phyloP scores from a whole-genome alignment of 768 basidiomycete species.

The Phanerochaete carnosa region DNA sequence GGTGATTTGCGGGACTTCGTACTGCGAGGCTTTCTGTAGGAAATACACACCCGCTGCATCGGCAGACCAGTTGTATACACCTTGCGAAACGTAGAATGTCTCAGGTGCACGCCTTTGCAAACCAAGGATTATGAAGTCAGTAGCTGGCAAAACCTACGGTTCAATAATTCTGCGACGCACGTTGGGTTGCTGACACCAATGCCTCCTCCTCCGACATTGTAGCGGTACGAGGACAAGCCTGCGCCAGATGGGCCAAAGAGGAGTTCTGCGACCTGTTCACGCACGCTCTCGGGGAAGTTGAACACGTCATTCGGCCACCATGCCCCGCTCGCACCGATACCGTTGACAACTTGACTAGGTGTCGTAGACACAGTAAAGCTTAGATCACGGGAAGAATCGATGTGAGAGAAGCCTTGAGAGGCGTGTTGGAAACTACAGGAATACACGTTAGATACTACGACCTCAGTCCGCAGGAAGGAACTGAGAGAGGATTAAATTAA shows the following conservation, averaged over 20 bases:
- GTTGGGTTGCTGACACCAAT: constrained; percentile 32
- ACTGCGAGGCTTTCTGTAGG: constrained; percentile 34
- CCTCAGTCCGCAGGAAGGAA: no score
- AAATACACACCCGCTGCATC: constrained; percentile 41
- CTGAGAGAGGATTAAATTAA: no score
- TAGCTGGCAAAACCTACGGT: not conserved
- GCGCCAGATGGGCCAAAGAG: constrained; percentile 37
- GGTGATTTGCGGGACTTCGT: constrained; percentile 35
- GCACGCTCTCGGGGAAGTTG: constrained; percentile 36
- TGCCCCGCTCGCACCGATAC: constrained; percentile 43
- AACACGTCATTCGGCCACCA: constrained; percentile 46
- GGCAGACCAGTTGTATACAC: constrained; percentile 37
- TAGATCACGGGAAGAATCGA: not conserved
- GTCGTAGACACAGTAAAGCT: not conserved
- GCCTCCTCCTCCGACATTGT: constrained; percentile 42
- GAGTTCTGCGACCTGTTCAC: constrained; percentile 38
- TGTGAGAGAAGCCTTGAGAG: no score
- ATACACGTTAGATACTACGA: no score
- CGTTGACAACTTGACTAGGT: constrained; percentile 31
- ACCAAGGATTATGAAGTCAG: not conserved
- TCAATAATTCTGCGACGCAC: not conserved
- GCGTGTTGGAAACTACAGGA: no score
- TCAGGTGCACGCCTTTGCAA: constrained; percentile 34
- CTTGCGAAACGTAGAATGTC: constrained; percentile 21
- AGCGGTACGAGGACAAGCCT: constrained; percentile 40